phyloP scores from a whole-genome alignment of 805 yeast species.

The Spathaspora hagerdaliae region DNA sequence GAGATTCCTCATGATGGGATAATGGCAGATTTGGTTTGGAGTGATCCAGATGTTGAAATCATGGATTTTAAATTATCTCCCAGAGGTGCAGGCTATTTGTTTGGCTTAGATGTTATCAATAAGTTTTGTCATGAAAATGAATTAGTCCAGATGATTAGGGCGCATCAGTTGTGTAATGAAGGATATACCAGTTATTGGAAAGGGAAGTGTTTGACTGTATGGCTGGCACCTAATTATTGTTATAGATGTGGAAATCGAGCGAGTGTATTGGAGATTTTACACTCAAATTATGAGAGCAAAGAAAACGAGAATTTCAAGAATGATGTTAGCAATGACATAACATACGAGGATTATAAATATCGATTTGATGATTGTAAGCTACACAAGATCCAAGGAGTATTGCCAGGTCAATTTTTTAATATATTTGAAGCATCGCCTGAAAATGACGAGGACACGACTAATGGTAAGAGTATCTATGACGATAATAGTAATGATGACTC shows the following conservation, averaged over 20 bases:
- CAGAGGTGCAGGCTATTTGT: constrained; percentile 96
- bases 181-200: constrained; percentile 91
- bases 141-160: constrained; percentile 80
- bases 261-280: constrained; percentile 81
- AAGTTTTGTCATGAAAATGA: constrained; percentile 76
- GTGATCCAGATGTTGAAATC: constrained; percentile 87
- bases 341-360: constrained; percentile 2
- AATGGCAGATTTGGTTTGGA: constrained; percentile 98
- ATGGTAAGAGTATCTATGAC: constrained; percentile 39
- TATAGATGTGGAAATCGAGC: constrained; percentile 97
- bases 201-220: constrained; percentile 89
- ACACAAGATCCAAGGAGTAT: constrained; percentile 19
- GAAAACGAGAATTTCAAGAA: constrained; percentile 3
- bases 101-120: constrained; percentile 87
- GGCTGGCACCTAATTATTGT: constrained; percentile 99
- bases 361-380: constrained; percentile 5
- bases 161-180: constrained; percentile 95
- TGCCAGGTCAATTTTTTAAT: constrained; percentile 68
- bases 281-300: constrained; percentile 40
- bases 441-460: constrained; percentile 57
- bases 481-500: constrained; percentile 12
- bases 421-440: constrained; percentile 98
- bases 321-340: not conserved
- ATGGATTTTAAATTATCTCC: constrained; percentile 84
- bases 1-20: constrained; percentile 99